A percentile compares a stretch with the other conserved stretches of the same genome.
Conservation (phyloP, 2,329 filamentous ascomycete genomes). For the Eutypa lata region DNA sequence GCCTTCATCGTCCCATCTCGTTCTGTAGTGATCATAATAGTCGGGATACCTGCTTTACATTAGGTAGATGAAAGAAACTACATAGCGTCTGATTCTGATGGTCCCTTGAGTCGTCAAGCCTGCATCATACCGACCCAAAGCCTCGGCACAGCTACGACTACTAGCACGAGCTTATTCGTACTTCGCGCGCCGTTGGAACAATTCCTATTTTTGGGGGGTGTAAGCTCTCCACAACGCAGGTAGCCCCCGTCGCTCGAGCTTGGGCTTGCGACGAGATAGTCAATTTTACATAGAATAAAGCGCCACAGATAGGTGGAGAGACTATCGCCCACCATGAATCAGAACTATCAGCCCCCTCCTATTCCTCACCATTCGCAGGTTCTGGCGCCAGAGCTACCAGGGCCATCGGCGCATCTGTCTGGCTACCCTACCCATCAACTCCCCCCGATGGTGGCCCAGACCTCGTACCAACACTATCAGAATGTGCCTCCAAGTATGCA, state of each 20-base stretch:
- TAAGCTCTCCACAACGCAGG: not conserved
- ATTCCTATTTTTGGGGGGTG: not conserved
- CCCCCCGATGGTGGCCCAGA: not conserved
- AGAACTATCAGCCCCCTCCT: not conserved
- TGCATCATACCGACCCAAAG: not conserved
- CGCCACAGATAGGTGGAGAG: not conserved
- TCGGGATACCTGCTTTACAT: no score
- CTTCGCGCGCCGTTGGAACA: not conserved
- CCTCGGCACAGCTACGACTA: not conserved
- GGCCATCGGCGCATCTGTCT: not conserved
- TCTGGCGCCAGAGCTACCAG: not conserved
- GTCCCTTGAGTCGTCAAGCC: not conserved
- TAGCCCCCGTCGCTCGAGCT: not conserved
- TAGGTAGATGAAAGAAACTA: no score
- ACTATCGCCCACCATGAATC: not conserved
- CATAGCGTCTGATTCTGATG: not conserved
- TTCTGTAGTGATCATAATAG: no score
- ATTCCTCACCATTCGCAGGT: not conserved
- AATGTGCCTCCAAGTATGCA: slow-evolving; percentile 26
- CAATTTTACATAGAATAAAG: not conserved
- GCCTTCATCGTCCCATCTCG: no score
- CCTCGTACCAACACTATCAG: slow-evolving; percentile 22
- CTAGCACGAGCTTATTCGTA: not conserved
- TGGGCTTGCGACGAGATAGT: not conserved
- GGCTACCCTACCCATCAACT: not conserved